Evolutionary conservation across 2,329 filamentous ascomycete species (phyloP).

Genomic region (Cladosporium sp.): DNA sequence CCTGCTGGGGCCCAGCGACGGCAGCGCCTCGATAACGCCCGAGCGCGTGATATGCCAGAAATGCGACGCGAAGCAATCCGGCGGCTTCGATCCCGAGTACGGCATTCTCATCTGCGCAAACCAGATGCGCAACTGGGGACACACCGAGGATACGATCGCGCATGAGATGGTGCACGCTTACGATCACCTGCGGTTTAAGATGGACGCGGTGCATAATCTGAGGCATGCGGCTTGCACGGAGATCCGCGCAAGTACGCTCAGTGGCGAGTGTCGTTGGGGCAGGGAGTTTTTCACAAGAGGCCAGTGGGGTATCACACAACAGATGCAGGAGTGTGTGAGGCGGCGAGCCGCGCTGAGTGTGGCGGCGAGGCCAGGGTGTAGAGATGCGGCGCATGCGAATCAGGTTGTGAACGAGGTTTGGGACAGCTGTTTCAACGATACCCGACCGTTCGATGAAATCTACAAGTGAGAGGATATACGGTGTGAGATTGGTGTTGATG

Average conservation of each 20-base stretch:
- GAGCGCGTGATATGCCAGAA: slow-evolving; percentile 76
- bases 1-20: slow-evolving; percentile 54
- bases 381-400: slow-evolving; percentile 77
- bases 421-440: slow-evolving; percentile 94
- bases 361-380: slow-evolving; percentile 68
- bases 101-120: slow-evolving; percentile 93
- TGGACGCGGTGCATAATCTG: slow-evolving; percentile 68
- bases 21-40: slow-evolving; percentile 57
- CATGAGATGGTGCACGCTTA: slow-evolving; percentile 99
- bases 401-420: slow-evolving; percentile 96
- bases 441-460: slow-evolving; percentile 92
- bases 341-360: slow-evolving; percentile 74
- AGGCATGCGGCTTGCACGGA: slow-evolving; percentile 91
- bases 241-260: slow-evolving; percentile 89
- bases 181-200: slow-evolving; percentile 86
- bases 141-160: slow-evolving; percentile 87
- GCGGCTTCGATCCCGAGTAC: slow-evolving; percentile 79
- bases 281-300: slow-evolving; percentile 78
- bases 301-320: slow-evolving; percentile 83
- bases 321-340: slow-evolving; percentile 89
- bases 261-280: slow-evolving; percentile 86
- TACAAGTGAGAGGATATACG: slow-evolving; percentile 57
- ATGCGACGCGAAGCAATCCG: slow-evolving; percentile 66
- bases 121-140: slow-evolving; percentile 69
- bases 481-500: not conserved